These are phyloP conservation scores for Gaertneriomyces semiglobifer DNA, from an alignment of 192 early-diverging fungal species.

Conservation along the genomic window DNA sequence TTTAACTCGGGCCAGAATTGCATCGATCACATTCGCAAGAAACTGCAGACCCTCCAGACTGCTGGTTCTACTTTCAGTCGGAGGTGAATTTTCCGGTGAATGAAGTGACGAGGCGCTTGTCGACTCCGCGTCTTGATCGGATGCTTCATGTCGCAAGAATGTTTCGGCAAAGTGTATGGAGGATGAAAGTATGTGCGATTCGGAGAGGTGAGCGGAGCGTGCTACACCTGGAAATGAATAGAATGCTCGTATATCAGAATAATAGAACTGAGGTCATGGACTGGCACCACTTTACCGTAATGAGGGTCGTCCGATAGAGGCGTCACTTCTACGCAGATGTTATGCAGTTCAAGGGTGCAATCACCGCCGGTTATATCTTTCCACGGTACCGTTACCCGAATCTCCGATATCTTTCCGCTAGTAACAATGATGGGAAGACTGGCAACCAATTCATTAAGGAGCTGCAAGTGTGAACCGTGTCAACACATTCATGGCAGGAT, in stretches of 20 bases:
- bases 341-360: constrained; percentile 68
- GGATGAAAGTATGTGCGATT: constrained; percentile 68
- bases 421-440: constrained; percentile 69
- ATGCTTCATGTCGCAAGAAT: constrained; percentile 67
- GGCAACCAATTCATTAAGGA: constrained; percentile 65
- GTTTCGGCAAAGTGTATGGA: constrained; percentile 86
- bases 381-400: constrained; percentile 77
- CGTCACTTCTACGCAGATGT: constrained; percentile 49
- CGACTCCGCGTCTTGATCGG: constrained; percentile 52
- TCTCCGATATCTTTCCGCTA: constrained; percentile 64
- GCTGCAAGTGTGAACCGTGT: constrained; percentile 64
- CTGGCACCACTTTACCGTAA: constrained; percentile 1
- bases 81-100: background rate
- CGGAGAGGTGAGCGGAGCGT: constrained; percentile 41
- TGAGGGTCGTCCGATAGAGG: constrained; percentile 18
- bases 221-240: constrained; percentile 13
- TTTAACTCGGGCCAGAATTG: constrained; percentile 77
- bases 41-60: constrained; percentile 67
- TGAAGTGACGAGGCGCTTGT: background rate
- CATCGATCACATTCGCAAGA: constrained; percentile 76
- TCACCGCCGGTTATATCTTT: constrained; percentile 78
- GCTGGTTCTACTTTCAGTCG: background rate
- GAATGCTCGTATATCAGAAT: too few species aligned
- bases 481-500: constrained; percentile 69
- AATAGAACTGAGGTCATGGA: too few species aligned